A percentile compares a stretch with the other conserved stretches of the same genome.
phyloP scores from a whole-genome alignment of 2,329 filamentous ascomycete species.

The Dactylellina cionopaga region DNA sequence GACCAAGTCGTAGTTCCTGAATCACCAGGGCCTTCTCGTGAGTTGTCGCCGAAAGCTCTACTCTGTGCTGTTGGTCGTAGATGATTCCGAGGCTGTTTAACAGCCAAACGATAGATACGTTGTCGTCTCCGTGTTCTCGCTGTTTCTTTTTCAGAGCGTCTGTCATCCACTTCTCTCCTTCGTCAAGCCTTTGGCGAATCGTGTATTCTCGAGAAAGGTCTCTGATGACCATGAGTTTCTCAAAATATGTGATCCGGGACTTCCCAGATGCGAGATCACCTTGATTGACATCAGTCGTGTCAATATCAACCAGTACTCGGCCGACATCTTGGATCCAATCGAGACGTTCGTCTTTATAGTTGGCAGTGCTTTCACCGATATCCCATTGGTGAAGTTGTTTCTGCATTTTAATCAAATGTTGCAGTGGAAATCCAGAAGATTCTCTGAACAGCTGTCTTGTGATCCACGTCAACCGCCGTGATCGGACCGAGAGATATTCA shows the following conservation, averaged over 20 bases:
- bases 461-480: constrained; percentile 31
- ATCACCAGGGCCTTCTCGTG: constrained; percentile 45
- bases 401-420: constrained; percentile 36
- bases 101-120: constrained; percentile 43
- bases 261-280: neutral
- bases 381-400: constrained; percentile 32
- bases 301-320: constrained; percentile 25
- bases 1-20: constrained; percentile 8
- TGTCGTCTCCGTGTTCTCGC: neutral
- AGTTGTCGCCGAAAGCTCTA: constrained; percentile 27
- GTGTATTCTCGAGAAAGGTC: constrained; percentile 52
- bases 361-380: neutral
- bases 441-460: constrained; percentile 24
- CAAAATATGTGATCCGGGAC: constrained; percentile 42
- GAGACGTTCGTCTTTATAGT: constrained; percentile 20
- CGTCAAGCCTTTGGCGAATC: constrained; percentile 19
- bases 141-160: constrained; percentile 22
- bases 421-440: constrained; percentile 35
- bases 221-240: constrained; percentile 52
- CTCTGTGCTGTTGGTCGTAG: constrained; percentile 50
- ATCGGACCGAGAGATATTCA: constrained; percentile 22
- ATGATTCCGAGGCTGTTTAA: constrained; percentile 52
- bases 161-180: constrained; percentile 37
- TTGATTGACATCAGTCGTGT: constrained; percentile 8
- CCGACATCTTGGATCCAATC: constrained; percentile 39